phyloP scores from a whole-genome alignment of 768 basidiomycete genomes.

The Pholiota microspora region DNA sequence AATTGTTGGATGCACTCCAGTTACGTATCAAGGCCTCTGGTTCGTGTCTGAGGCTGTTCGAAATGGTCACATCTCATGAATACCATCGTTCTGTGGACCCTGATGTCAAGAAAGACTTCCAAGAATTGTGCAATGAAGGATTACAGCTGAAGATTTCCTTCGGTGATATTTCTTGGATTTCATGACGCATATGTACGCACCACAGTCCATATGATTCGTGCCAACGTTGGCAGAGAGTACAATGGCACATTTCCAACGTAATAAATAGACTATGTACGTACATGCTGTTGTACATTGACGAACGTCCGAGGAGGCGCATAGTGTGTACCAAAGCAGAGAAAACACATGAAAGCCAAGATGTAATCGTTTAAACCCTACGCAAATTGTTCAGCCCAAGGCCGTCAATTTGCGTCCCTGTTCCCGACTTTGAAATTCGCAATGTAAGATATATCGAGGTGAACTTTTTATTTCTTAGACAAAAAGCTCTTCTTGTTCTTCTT shows the following conservation, averaged over 20 bases:
- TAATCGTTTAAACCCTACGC: too few relatives aligned
- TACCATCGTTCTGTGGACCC: background rate
- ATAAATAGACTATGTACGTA: background rate
- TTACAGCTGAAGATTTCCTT: background rate
- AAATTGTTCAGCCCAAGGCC: too few relatives aligned
- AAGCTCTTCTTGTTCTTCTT: slow-evolving; percentile 26
- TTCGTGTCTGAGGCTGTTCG: background rate
- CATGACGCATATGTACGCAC: background rate
- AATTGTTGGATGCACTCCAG: background rate
- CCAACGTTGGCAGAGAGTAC: too few relatives aligned
- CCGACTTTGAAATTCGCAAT: background rate
- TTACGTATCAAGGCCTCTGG: background rate
- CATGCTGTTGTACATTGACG: background rate
- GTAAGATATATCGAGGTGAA: too few relatives aligned
- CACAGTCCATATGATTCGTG: too few relatives aligned
- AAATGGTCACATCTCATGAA: background rate
- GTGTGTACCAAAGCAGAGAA: background rate
- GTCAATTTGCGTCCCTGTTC: background rate
- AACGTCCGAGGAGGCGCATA: too few relatives aligned
- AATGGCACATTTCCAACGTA: too few relatives aligned
- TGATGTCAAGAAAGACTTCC: background rate
- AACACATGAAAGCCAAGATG: background rate
- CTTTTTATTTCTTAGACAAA: slow-evolving; percentile 8
- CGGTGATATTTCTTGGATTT: background rate
- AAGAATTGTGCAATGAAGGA: background rate